Evolutionary conservation across 257 asterid species (phyloP), one percentile per base, ranked within the genome.

Genomic region (Linaria vulgaris): DNA sequence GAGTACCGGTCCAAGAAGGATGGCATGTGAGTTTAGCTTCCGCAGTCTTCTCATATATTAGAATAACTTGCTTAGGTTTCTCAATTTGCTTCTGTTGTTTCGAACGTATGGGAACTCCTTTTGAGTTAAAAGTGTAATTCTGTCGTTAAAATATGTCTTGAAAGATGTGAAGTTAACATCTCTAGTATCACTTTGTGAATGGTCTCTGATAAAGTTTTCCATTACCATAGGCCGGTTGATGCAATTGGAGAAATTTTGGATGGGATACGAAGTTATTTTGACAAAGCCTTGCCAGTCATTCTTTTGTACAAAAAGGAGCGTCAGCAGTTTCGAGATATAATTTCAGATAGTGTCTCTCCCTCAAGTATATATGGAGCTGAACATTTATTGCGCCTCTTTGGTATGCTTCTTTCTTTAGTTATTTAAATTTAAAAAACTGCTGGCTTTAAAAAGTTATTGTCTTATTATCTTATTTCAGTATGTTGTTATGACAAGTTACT

Each of bases 301-400:
- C 96, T 94, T 65, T 79, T 94, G 75, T 94, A 90, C 81, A 82
- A 84, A 78, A 85, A 85, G 71, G 99, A 94, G 78, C 88, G 90
- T 57, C 95, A 84, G 51, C 99, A 94, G 78, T 90, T 82, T 72
- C 76, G 79, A 47, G 95, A 90, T 20, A 76, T 83, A 64, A 61
- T 90, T 56, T 56, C 80, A 61, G 94, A 78, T 59, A 69, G 76
- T 65, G 73, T 70, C 68, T 76, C 94, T 56, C 92, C 99, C 24
- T 90, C 97, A 55, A 85, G 86, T 69, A 70, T 94, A 61, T 94
- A 94, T 72, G 99, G 99, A 60, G 97, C 96, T 38, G 97, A 94
- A 74, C 99, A 94, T 85, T 83, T 94, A 27, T 67, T 94, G 70
- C 96, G 97, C 78, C 88, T 94, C 69, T 94, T 94, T 74, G 97